Percentiles rank a stretch among this genome's conserved stretches.
phyloP scores from a whole-genome alignment of 2,329 filamentous ascomycete species.

The Epichloe uncinata region DNA sequence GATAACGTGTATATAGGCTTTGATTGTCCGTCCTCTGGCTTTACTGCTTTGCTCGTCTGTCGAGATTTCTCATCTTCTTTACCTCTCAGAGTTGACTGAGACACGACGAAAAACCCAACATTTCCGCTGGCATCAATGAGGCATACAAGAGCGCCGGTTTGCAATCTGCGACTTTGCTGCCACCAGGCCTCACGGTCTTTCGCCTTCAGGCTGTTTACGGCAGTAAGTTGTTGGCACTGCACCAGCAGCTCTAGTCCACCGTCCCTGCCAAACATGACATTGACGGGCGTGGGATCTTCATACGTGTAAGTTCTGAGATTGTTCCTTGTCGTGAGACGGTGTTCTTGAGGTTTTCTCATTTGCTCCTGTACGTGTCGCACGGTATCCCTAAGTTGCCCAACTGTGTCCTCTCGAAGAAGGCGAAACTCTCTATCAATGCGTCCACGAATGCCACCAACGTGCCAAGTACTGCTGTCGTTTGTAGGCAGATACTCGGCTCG shows the following conservation, averaged over 20 bases:
- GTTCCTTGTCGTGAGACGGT: conserved; percentile 8
- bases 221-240: conserved; percentile 30
- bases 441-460: conserved; percentile 26
- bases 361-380: conserved; percentile 26
- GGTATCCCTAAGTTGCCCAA: conserved; percentile 38
- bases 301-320: conserved; percentile 15
- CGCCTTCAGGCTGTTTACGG: conserved; percentile 9
- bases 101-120: conserved; percentile 30
- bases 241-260: conserved; percentile 31
- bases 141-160: conserved; percentile 36
- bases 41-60: conserved; percentile 7
- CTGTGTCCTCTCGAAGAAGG: conserved; percentile 40
- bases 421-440: conserved; percentile 43
- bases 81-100: conserved; percentile 9
- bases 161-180: conserved; percentile 33
- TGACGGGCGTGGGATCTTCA: conserved; percentile 17
- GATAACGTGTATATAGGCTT: conserved; percentile 15
- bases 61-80: conserved; percentile 6
- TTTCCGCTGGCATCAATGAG: conserved; percentile 26
- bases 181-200: conserved; percentile 34
- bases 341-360: conserved; percentile 12
- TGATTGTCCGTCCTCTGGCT: not conserved
- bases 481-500: conserved; percentile 31
- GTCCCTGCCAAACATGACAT: conserved; percentile 21
- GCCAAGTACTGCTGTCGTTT: conserved; percentile 23